phyloP scores from a whole-genome alignment of 2,329 filamentous ascomycete genomes.

The Beauveria asiatica region DNA sequence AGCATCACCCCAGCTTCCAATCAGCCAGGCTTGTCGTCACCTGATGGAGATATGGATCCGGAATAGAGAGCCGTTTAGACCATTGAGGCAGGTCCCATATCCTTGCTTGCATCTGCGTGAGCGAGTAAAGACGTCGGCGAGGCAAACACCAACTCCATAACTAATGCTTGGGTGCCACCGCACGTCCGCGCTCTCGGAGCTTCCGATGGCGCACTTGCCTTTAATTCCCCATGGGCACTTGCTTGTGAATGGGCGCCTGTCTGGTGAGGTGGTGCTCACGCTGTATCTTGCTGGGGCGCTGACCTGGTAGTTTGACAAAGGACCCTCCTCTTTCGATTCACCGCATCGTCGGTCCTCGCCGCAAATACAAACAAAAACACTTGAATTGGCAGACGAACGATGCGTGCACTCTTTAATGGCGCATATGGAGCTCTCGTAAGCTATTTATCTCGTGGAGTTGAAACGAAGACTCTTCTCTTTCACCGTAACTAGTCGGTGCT shows the following conservation, averaged over 20 bases:
- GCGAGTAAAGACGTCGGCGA: background rate
- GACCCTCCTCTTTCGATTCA: background rate
- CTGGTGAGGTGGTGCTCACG: background rate
- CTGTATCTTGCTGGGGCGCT: background rate
- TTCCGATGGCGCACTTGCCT: conserved; percentile 2
- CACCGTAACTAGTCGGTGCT: too few species aligned
- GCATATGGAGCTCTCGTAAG: background rate
- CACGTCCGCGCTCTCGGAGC: background rate
- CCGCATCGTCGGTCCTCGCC: background rate
- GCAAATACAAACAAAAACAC: background rate
- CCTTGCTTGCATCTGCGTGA: background rate
- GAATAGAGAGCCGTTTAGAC: conserved; percentile 1
- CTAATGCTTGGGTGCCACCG: background rate
- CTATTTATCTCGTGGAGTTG: background rate
- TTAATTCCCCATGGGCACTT: background rate
- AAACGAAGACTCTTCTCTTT: too few species aligned
- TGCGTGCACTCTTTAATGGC: background rate
- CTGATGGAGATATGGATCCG: conserved; percentile 5
- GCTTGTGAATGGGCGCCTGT: background rate
- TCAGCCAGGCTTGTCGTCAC: conserved; percentile 1
- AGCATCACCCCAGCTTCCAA: background rate
- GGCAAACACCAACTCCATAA: background rate
- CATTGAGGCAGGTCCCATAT: background rate
- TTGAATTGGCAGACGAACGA: background rate
- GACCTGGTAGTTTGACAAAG: background rate